Percentiles rank a stretch among this genome's conserved stretches.
These are phyloP conservation scores for Lonicera japonica DNA, from an alignment of 129 eudicot species.

Conservation along the genomic window DNA sequence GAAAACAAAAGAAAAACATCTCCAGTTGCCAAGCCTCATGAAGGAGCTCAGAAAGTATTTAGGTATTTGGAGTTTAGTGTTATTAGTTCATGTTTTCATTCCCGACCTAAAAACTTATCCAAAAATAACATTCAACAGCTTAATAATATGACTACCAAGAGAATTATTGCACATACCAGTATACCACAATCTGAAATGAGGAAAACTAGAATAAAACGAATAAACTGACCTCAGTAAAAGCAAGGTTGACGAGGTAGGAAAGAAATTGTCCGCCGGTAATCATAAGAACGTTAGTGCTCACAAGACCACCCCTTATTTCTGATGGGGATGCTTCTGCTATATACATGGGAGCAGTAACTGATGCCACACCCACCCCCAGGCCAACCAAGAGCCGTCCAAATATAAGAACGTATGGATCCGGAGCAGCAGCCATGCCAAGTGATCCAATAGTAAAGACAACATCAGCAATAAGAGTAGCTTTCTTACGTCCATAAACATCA, in stretches of 20 bases:
- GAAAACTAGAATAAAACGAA: neutral
- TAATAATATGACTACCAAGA: too few species aligned
- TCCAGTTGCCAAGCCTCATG: too few species aligned
- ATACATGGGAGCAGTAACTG: constrained; percentile 95
- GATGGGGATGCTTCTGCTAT: constrained; percentile 96
- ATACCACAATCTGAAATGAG: too few species aligned
- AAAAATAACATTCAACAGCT: too few species aligned
- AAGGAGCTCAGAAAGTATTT: too few species aligned
- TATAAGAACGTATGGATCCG: constrained; percentile 81
- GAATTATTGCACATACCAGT: too few species aligned
- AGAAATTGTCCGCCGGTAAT: constrained; percentile 95
- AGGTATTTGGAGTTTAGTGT: too few species aligned
- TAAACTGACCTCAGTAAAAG: constrained; percentile 83
- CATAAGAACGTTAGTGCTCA: constrained; percentile 95
- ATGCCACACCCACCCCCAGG: constrained; percentile 90
- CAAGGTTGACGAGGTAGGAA: constrained; percentile 91
- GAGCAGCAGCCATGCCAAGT: constrained; percentile 86
- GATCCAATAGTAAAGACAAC: constrained; percentile 71
- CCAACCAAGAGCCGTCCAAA: constrained; percentile 80
- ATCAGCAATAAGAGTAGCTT: constrained; percentile 89
- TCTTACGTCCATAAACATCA: constrained; percentile 82
- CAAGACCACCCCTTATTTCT: constrained; percentile 92
- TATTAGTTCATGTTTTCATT: too few species aligned
- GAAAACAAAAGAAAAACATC: too few species aligned
- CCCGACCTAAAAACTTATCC: too few species aligned